Conservation (phyloP, 805 yeast genomes). For the Schizosaccharomyces lindneri region DNA sequence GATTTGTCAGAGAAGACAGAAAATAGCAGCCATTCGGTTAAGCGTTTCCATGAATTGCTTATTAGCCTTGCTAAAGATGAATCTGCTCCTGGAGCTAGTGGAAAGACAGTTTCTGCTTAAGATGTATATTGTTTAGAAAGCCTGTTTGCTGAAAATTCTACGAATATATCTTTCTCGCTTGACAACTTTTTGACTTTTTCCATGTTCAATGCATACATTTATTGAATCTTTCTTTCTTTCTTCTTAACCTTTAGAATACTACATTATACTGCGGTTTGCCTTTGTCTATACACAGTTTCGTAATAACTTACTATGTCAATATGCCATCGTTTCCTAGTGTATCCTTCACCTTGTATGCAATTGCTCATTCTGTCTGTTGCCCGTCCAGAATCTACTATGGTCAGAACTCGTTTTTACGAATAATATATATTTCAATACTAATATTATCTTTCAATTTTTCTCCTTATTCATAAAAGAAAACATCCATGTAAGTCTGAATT, state of each 20-base stretch:
- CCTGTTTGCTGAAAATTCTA: too few relatives aligned
- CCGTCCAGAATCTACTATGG: background rate
- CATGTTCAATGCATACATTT: background rate
- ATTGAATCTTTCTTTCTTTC: background rate
- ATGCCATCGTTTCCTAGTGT: background rate
- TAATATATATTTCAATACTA: too few relatives aligned
- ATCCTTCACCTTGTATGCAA: background rate
- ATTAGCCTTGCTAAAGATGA: slow-evolving; percentile 41
- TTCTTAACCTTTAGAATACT: background rate
- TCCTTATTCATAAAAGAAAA: too few relatives aligned
- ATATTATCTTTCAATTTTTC: too few relatives aligned
- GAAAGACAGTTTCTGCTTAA: background rate
- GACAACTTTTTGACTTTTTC: background rate
- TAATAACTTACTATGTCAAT: background rate
- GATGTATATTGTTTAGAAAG: too few relatives aligned
- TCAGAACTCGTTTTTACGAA: too few relatives aligned
- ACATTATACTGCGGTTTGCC: background rate
- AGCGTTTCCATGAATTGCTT: slow-evolving; percentile 43
- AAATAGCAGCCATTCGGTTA: slow-evolving; percentile 33
- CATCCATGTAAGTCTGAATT: too few relatives aligned
- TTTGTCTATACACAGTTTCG: background rate
- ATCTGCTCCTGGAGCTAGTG: slow-evolving; percentile 48
- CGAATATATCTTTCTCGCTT: background rate
- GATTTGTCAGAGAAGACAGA: slow-evolving; percentile 20
- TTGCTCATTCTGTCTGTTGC: background rate